Evolutionary conservation across 306 rosid genomes (phyloP).

Genomic region (Glycine soja): DNA sequence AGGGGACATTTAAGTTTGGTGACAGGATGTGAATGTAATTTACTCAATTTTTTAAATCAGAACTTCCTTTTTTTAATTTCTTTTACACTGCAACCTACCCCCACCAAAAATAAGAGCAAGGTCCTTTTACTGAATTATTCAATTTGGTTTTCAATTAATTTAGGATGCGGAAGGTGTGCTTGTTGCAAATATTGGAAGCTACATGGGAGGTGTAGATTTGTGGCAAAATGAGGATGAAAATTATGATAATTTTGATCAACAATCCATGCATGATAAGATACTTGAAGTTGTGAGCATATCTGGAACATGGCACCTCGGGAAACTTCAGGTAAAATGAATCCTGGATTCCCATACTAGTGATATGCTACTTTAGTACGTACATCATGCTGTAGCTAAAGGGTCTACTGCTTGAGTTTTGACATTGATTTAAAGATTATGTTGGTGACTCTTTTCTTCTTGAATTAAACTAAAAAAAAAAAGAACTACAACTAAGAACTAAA

Average conservation of each 20-base stretch:
- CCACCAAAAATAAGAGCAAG: conserved; percentile 1
- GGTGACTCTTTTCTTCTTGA: neutral
- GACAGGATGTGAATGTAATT: neutral
- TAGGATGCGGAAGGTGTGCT: conserved; percentile 99
- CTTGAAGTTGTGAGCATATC: conserved; percentile 99
- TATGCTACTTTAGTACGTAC: conserved; percentile 22
- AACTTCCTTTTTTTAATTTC: conserved; percentile 20
- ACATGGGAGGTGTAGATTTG: conserved; percentile 99
- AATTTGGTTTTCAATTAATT: conserved; percentile 43
- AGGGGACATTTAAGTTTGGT: conserved; percentile 5
- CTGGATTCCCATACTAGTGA: neutral
- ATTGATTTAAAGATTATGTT: conserved; percentile 31
- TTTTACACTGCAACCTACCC: neutral
- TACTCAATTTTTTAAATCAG: conserved; percentile 4
- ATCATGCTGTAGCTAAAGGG: conserved; percentile 1
- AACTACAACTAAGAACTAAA: conserved; percentile 14
- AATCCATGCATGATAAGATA: conserved; percentile 96
- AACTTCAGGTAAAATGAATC: conserved; percentile 78
- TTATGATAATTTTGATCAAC: conserved; percentile 93
- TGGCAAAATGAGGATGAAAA: conserved; percentile 98
- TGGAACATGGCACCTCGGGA: conserved; percentile 99
- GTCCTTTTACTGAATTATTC: conserved; percentile 28
- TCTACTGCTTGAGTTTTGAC: conserved; percentile 35
- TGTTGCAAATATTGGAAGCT: conserved; percentile 98
- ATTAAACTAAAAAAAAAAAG: conserved; percentile 1